Evolutionary conservation across 192 early-diverging fungal genomes (phyloP), one percentile per base, ranked within the genome.

Genomic region (Backusella psychrophila): DNA sequence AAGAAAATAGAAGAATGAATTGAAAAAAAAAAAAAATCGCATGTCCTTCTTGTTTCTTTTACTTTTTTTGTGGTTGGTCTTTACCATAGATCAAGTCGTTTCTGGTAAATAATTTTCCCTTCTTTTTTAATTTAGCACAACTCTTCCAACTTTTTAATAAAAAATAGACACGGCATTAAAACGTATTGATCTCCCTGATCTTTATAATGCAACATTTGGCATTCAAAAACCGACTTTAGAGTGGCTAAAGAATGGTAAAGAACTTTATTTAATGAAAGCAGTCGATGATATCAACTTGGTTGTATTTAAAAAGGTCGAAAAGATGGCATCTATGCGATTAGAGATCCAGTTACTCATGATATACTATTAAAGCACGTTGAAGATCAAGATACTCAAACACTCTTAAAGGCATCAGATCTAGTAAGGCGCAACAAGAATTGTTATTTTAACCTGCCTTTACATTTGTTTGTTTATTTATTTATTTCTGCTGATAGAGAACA

Each of bases 331-430:
- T 76, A 69, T 69, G 59, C 75, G 0, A 69, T 69, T 38, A 44
- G 21, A 33, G 66, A 76, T 6, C 66, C 15, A 3, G 36, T 29
- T 31, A 76, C 31, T 6, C 41, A 67, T n/a, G 38, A 70, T n/a
- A 76, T 76, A 29, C 36, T 76, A 42, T 42, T 76, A 35, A 67
- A 76, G 5, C 33, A 29, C 26, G 46, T 76, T n/a, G 75, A 76
- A 59, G 46, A 76, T 44, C 23, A 53, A 76, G 66, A 42, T 1
- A 76, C 34, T 26, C 66, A 67, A 36, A 44, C 42, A 2, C 69
- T 79, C 46, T 34, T 79, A 29, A 75, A 75, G 65, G 78, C 66
- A 26, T 63, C 74, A 71, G n/a, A 39, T 26, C 11, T 81, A 59
- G 33, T 66, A 41, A 34, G 65, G 71, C 11, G 26, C 12, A 39